Evolutionary conservation across 768 basidiomycete genomes (phyloP).

Genomic region (Amanita fuliginea): DNA sequence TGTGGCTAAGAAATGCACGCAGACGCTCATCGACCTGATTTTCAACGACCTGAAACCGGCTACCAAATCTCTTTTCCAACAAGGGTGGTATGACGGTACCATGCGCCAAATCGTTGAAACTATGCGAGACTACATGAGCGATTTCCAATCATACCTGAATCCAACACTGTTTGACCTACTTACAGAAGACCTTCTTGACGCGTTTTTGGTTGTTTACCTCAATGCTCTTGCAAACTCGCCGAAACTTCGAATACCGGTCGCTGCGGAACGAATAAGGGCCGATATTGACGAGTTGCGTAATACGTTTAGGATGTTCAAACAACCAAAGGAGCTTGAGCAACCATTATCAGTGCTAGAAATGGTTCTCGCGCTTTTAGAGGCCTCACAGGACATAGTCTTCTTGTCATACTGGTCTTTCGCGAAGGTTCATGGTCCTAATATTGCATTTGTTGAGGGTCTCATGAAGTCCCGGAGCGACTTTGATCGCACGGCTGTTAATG

Average conservation of each 20-base stretch:
- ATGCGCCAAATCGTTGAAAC: constrained; percentile 89
- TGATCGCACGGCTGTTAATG: constrained; percentile 76
- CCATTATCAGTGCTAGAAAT: constrained; percentile 83
- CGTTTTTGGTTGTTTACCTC: constrained; percentile 85
- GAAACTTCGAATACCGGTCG: constrained; percentile 80
- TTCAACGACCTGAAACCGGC: constrained; percentile 91
- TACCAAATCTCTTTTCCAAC: constrained; percentile 74
- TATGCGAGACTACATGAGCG: constrained; percentile 92
- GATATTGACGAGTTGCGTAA: constrained; percentile 71
- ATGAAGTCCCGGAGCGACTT: constrained; percentile 87
- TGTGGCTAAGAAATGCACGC: constrained; percentile 95
- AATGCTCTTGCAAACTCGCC: constrained; percentile 74
- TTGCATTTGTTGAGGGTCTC: constrained; percentile 82
- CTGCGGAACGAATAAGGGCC: constrained; percentile 71
- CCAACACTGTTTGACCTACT: constrained; percentile 84
- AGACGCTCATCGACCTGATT: constrained; percentile 87
- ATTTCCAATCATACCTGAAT: constrained; percentile 88
- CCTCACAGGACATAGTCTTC: constrained; percentile 83
- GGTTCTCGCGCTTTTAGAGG: constrained; percentile 71
- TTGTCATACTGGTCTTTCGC: constrained; percentile 93
- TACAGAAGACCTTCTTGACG: constrained; percentile 84
- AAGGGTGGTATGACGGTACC: constrained; percentile 83
- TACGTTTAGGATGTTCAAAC: constrained; percentile 75
- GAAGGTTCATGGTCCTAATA: constrained; percentile 85
- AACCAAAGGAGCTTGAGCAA: constrained; percentile 66